phyloP scores from a whole-genome alignment of 2,329 filamentous ascomycete genomes.

The Penicillium crustosum region DNA sequence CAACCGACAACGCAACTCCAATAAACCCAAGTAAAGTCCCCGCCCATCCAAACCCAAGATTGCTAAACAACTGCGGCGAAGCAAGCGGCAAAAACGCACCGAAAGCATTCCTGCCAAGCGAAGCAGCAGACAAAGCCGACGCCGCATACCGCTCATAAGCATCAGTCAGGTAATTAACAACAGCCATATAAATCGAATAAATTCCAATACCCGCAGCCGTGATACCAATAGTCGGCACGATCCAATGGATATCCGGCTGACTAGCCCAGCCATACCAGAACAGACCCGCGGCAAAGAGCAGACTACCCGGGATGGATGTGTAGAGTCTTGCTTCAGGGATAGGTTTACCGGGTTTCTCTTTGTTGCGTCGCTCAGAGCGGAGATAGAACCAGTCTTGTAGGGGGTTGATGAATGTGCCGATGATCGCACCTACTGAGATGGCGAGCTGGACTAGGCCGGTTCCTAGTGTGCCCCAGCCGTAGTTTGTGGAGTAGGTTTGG shows the following conservation, averaged over 20 bases:
- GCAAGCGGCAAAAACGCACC: slow-evolving; percentile 50
- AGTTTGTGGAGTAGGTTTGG: slow-evolving; percentile 42
- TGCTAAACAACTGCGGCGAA: slow-evolving; percentile 43
- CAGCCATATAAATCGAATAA: slow-evolving; percentile 49
- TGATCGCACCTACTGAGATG: slow-evolving; percentile 44
- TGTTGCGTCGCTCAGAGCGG: slow-evolving; percentile 28
- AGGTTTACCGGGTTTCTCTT: slow-evolving; percentile 38
- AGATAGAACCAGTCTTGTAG: slow-evolving; percentile 38
- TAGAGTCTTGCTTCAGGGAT: slow-evolving; percentile 48
- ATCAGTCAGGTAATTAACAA: slow-evolving; percentile 51
- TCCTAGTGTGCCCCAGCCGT: slow-evolving; percentile 36
- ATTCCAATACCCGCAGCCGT: slow-evolving; percentile 44
- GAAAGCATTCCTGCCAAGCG: slow-evolving; percentile 47
- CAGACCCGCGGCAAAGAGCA: slow-evolving; percentile 37
- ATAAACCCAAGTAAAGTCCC: slow-evolving; percentile 47
- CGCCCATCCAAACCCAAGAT: slow-evolving; percentile 47
- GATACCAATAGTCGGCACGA: slow-evolving; percentile 35
- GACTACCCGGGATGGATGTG: slow-evolving; percentile 42
- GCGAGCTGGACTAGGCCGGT: slow-evolving; percentile 44
- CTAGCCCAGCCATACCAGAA: slow-evolving; percentile 42
- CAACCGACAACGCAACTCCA: slow-evolving; percentile 39
- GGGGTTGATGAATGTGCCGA: slow-evolving; percentile 44
- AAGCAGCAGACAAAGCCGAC: slow-evolving; percentile 48
- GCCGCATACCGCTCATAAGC: slow-evolving; percentile 52
- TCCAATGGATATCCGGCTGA: slow-evolving; percentile 33